A percentile compares a stretch with the other conserved stretches of the same genome.
phyloP scores from a whole-genome alignment of 2,329 filamentous ascomycete genomes.

The Microdochium bolleyi region DNA sequence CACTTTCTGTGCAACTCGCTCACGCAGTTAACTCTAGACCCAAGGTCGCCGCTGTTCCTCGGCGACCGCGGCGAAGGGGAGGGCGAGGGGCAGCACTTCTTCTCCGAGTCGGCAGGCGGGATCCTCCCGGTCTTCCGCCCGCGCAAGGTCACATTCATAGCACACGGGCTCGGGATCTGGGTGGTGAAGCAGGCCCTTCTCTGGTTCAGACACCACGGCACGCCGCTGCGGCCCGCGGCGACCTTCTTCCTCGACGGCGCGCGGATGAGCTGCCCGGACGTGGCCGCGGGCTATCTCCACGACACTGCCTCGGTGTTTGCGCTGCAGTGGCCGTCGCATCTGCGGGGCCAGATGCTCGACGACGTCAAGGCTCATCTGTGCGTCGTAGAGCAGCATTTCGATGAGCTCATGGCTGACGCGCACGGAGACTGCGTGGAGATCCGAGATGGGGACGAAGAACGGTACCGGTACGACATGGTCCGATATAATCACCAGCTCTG shows the following conservation, averaged over 20 bases:
- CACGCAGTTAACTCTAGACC: not conserved
- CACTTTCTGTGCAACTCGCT: not conserved
- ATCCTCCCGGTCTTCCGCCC: not conserved
- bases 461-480: not conserved
- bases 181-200: slow-evolving; percentile 6
- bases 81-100: not conserved
- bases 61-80: slow-evolving; percentile 1
- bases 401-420: not conserved
- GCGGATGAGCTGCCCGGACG: not conserved
- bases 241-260: not conserved
- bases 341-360: not conserved
- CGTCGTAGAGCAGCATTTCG: not conserved
- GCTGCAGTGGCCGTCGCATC: not conserved
- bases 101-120: not conserved
- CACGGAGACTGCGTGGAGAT: not conserved
- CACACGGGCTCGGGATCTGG: slow-evolving; percentile 8
- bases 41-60: not conserved
- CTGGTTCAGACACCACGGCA: not conserved
- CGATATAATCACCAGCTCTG: not conserved
- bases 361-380: not conserved
- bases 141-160: slow-evolving; percentile 5
- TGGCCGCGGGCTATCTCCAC: not conserved
- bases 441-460: not conserved
- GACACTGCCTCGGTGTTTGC: not conserved
- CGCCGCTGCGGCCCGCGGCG: not conserved